Base-by-base conservation (phyloP, 352 stramenopile species). In the Phytophthora gonapodyides region DNA sequence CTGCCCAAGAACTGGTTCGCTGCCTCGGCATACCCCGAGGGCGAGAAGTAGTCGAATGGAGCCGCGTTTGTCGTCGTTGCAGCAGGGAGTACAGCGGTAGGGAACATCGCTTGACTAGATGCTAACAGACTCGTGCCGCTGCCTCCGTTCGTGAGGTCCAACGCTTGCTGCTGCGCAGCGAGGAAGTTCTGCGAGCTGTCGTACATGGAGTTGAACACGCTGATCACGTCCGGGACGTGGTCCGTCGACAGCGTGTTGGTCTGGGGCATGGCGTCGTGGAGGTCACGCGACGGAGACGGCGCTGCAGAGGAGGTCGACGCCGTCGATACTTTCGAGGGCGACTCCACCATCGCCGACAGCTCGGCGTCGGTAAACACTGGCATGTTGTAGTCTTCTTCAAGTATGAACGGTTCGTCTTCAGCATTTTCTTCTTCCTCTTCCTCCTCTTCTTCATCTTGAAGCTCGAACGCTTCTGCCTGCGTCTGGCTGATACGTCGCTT, bases 171-270 rank as follows among this genome's bases (percentile, higher is more conserved):
- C 21, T 67, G 58, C 0, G 48, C 33, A 27, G 24, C 27, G 11
- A 61, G 41, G 55, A 67, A 76, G 21, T 55, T 59, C 27, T 69
- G 63, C 11, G 68, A 62, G 35, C 59, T 74, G 40, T 60, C 56
- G 60, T 90, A 83, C 42, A 91, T 86, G 2, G 82, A 80, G 59
- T 71, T 89, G 40, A 89, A 89, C 48, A 93, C 54, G 45, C 75
- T 80, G 15, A 90, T 71, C 27, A 91, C 86, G 24, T 86, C 71
- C 0, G 80, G 76, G 17, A 87, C 38, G n/a, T 56, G 12, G 57
- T 66, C 44, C 35, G 48, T 11, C 44, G 61, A 7, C 53, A 61
- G n/a, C 21, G 21, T 6, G 10, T 50, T 55, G 9, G 19, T 44
- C 24, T 37, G 47, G 2, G 63, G 56, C 21, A 73, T 64, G 0